Evolutionary conservation across 2,329 filamentous ascomycete genomes (phyloP).

Genomic region (Ascomycota sp.): DNA sequence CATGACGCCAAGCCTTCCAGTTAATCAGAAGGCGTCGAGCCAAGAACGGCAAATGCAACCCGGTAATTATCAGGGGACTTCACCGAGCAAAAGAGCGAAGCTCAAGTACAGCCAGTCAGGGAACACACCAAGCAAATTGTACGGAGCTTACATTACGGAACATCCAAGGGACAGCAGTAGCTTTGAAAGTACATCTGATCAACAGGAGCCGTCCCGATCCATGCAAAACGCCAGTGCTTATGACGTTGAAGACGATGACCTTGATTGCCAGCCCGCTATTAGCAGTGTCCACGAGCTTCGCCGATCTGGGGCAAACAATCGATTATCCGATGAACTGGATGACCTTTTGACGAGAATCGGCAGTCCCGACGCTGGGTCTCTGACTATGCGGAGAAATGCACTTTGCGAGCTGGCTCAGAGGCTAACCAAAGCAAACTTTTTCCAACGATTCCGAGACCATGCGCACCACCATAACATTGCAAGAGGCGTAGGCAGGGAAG

Average conservation of each 20-base stretch:
- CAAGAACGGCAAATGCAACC: background rate
- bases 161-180: conserved; percentile 4
- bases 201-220: conserved; percentile 6
- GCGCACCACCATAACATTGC: conserved; percentile 51
- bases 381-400: conserved; percentile 34
- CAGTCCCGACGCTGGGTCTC: conserved; percentile 20
- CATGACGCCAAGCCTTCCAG: too few species aligned
- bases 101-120: conserved; percentile 16
- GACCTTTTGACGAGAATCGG: conserved; percentile 43
- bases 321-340: conserved; percentile 44
- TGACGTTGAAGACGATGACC: conserved; percentile 17
- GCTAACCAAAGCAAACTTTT: conserved; percentile 40
- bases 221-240: conserved; percentile 6
- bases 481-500: conserved; percentile 34
- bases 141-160: conserved; percentile 1
- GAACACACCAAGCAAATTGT: conserved; percentile 9
- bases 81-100: conserved; percentile 13
- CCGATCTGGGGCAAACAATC: conserved; percentile 44
- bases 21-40: too few species aligned
- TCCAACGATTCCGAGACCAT: conserved; percentile 53
- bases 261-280: conserved; percentile 28
- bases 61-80: conserved; percentile 6
- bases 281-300: conserved; percentile 45
- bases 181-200: conserved; percentile 3
- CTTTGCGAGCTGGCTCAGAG: conserved; percentile 39